Evolutionary conservation across 257 asterid species (phyloP).

Genomic region (Cruciata laevipes): DNA sequence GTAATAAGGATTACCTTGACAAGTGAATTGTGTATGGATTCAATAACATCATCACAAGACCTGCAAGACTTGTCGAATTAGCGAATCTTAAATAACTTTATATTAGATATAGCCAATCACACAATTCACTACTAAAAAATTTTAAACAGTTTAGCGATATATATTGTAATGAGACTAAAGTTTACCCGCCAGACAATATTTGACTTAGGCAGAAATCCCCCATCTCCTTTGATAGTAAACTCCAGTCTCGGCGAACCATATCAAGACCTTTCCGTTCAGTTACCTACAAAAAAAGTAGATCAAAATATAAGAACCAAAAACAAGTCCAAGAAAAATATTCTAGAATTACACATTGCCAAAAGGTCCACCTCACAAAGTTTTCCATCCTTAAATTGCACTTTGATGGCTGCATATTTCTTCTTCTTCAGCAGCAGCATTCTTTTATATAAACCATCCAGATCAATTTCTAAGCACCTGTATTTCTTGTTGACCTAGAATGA

Average conservation of each 20-base stretch:
- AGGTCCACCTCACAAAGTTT: constrained; percentile 55
- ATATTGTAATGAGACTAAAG: constrained; percentile 4
- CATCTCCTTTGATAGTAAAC: constrained; percentile 85
- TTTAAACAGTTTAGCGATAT: background rate
- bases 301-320: background rate
- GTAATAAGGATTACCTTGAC: constrained; percentile 48
- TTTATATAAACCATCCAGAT: constrained; percentile 93
- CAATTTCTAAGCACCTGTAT: constrained; percentile 92
- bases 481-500: constrained; percentile 81
- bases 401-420: constrained; percentile 98
- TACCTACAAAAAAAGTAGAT: constrained; percentile 34
- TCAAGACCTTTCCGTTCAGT: constrained; percentile 97
- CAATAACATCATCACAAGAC: constrained; percentile 90
- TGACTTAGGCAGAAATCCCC: constrained; percentile 94
- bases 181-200: constrained; percentile 87
- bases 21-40: constrained; percentile 78
- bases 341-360: constrained; percentile 16
- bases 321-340: constrained; percentile 1
- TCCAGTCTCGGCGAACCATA: constrained; percentile 99
- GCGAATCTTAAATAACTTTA: background rate
- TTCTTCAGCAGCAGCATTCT: constrained; percentile 95
- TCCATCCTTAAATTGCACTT: constrained; percentile 78
- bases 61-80: constrained; percentile 38
- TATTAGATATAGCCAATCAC: constrained; percentile 3
- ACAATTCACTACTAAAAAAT: background rate